phyloP scores from a whole-genome alignment of 192 early-diverging fungal genomes.

The Paraglomus brasilianum region DNA sequence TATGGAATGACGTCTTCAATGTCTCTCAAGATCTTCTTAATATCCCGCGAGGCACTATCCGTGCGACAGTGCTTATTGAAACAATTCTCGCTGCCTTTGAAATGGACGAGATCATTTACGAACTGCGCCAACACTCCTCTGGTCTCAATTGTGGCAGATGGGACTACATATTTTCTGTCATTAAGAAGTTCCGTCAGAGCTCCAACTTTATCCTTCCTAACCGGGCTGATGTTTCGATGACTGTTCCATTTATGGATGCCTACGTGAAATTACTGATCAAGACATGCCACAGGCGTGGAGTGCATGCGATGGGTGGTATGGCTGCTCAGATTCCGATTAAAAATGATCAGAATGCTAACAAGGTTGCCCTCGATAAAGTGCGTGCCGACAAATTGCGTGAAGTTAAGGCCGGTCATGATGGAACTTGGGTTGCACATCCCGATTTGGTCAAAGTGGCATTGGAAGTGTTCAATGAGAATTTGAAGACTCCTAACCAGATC shows the following conservation, averaged over 20 bases:
- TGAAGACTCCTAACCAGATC: slow-evolving; percentile 96
- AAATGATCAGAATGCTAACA: slow-evolving; percentile 86
- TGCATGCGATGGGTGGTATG: slow-evolving; percentile 99
- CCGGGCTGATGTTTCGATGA: slow-evolving; percentile 91
- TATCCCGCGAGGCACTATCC: slow-evolving; percentile 93
- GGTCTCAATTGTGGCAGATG: slow-evolving; percentile 99
- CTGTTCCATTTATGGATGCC: slow-evolving; percentile 96
- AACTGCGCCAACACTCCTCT: slow-evolving; percentile 96
- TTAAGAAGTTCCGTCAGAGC: slow-evolving; percentile 95
- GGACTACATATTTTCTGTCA: slow-evolving; percentile 99
- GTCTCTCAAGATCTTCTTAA: slow-evolving; percentile 86
- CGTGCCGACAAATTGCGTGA: slow-evolving; percentile 94
- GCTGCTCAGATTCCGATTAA: slow-evolving; percentile 99
- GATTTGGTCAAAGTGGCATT: slow-evolving; percentile 90
- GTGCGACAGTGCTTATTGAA: slow-evolving; percentile 96
- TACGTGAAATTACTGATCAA: slow-evolving; percentile 96
- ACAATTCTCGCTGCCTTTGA: slow-evolving; percentile 96
- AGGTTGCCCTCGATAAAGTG: slow-evolving; percentile 90
- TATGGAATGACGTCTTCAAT: slow-evolving; percentile 99
- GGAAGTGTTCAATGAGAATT: slow-evolving; percentile 90
- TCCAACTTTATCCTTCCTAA: slow-evolving; percentile 86
- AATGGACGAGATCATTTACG: slow-evolving; percentile 99
- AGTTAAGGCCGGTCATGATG: slow-evolving; percentile 92
- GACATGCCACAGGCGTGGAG: slow-evolving; percentile 97
- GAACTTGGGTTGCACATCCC: slow-evolving; percentile 97